Base-by-base conservation (phyloP, 495 filamentous ascomycete species). In the Penicillium macrosclerotiorum region DNA sequence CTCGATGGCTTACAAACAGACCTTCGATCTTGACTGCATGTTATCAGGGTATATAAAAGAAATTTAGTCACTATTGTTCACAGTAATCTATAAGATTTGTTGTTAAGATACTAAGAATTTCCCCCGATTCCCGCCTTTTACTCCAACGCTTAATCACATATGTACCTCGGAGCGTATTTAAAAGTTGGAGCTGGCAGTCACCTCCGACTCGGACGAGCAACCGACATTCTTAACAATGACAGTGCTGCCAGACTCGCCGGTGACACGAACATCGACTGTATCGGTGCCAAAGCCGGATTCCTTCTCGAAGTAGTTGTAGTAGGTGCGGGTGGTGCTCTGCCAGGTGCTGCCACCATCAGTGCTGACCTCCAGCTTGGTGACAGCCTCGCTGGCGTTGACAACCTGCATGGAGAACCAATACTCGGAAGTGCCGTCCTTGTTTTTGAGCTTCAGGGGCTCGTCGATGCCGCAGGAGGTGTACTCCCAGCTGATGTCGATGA, bases 301-400 rank as follows among this genome's bases (percentile, higher is more conserved):
- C 44, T 76, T 70, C 68, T 82, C 75, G 45, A 84, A 84, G 66
- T 69, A 84, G 65, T 84, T 84, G 54, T 84, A 83, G 18, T 61
- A 59, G 23, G 67, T 60, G 6, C 79, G 55, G 2, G 67, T 69
- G 3, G 78, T 78, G 19, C 46, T 36, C 54, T 72, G 55, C 78
- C 78, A 84, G 11, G 67, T 74, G 34, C 51, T 68, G 14, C 77
- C 79, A 17, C 72, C 68, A 52, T 83, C 73, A n/a, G 73, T 80
- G 42, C 72, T 77, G 40, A 82, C 76, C 49, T 84, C 77, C 12
- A 84, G 60, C 22, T 57, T 59, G n/a, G 61, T 42, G 5, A 81
- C 72, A 1, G 69, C 62, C 36, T 74, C 72, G 45, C 78, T 80
- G 52, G 76, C 65, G 50, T 83, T 83, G 38, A 78, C 63, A 7